These are phyloP conservation scores for Hysterangium stoloniferum DNA, from an alignment of 768 basidiomycete genomes.

Conservation along the genomic window DNA sequence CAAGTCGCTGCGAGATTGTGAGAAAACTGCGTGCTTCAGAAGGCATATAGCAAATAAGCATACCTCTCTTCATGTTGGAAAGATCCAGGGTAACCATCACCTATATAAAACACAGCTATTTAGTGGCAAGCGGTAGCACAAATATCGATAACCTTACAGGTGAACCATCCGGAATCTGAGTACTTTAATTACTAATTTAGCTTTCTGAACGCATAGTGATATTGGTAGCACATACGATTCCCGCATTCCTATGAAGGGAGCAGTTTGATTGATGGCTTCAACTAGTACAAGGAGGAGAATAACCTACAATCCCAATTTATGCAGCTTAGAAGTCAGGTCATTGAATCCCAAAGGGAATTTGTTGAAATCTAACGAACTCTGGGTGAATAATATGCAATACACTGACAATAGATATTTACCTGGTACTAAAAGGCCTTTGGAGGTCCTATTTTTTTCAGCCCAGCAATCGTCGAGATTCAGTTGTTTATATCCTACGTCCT, in stretches of 20 bases:
- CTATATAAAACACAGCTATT: neutral
- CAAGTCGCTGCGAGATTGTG: conserved; percentile 38
- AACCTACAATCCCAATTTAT: conserved; percentile 48
- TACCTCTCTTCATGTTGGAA: conserved; percentile 54
- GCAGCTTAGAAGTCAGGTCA: conserved; percentile 45
- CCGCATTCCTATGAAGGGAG: conserved; percentile 42
- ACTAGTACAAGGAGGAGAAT: conserved; percentile 17
- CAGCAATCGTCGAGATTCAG: conserved; percentile 63
- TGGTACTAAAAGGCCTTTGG: conserved; percentile 47
- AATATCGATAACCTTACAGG: conserved; percentile 30
- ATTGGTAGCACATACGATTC: conserved; percentile 39
- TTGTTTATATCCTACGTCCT: conserved; percentile 53
- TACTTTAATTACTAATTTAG: conserved; percentile 28
- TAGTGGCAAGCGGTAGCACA: too few relatives aligned
- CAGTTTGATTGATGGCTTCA: neutral
- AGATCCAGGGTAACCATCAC: conserved; percentile 52
- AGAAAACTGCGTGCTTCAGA: too few relatives aligned
- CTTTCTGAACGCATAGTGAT: neutral
- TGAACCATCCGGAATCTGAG: conserved; percentile 63
- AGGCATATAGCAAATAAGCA: neutral
- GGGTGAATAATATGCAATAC: conserved; percentile 23
- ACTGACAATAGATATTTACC: conserved; percentile 27
- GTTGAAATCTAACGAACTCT: conserved; percentile 30
- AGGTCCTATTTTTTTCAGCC: conserved; percentile 46
- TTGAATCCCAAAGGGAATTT: conserved; percentile 56